Percentiles rank a stretch among this genome's conserved stretches.
Evolutionary conservation across 257 asterid genomes (phyloP).

Genomic region (Lavandula angustifolia): DNA sequence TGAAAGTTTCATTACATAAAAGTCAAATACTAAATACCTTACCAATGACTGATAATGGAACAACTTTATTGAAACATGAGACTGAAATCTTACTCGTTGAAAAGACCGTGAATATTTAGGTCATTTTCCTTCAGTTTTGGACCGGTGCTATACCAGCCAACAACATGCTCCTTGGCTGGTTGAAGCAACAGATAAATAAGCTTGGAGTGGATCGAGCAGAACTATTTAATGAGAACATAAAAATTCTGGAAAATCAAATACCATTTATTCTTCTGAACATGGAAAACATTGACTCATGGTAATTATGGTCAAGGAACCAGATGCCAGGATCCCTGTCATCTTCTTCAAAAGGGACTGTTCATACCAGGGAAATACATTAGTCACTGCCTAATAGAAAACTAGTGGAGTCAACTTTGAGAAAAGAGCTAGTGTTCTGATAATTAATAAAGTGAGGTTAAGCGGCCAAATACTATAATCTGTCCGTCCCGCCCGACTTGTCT

Average conservation of each 20-base stretch:
- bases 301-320: slow-evolving; percentile 97
- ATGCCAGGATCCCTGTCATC: slow-evolving; percentile 93
- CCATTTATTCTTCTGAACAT: slow-evolving; percentile 96
- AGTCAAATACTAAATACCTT: background rate
- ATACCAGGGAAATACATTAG: slow-evolving; percentile 30
- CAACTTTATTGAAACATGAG: background rate
- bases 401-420: background rate
- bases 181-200: slow-evolving; percentile 28
- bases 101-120: slow-evolving; percentile 70
- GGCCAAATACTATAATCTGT: background rate
- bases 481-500: too few species aligned
- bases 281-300: slow-evolving; percentile 92
- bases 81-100: slow-evolving; percentile 64
- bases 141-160: slow-evolving; percentile 99
- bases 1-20: background rate
- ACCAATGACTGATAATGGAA: background rate
- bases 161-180: slow-evolving; percentile 96
- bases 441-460: background rate
- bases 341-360: slow-evolving; percentile 95
- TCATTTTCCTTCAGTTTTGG: slow-evolving; percentile 91
- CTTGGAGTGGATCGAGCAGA: background rate
- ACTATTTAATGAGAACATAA: slow-evolving; percentile 13
- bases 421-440: background rate
- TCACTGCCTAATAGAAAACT: background rate
- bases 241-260: slow-evolving; percentile 31